These are phyloP conservation scores for Edaphochlamys debaryana DNA, from an alignment of 139 green algal genomes.

Conservation along the genomic window DNA sequence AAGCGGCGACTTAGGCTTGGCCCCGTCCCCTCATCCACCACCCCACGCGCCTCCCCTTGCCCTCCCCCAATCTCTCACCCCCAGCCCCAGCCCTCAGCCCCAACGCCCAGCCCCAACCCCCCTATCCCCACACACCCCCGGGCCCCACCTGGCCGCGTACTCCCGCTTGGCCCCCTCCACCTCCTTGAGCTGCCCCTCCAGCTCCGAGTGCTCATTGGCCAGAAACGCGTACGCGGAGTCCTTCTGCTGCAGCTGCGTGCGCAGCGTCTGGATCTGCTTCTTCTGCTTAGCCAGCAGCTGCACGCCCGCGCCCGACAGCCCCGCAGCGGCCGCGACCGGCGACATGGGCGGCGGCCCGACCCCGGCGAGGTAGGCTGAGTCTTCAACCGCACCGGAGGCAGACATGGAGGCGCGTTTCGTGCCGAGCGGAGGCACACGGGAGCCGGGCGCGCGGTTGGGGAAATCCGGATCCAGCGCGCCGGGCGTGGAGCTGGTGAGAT, in stretches of 20 bases:
- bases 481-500: too few species aligned
- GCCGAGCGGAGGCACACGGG: too few species aligned
- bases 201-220: constrained; percentile 42
- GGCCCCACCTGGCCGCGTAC: constrained; percentile 47
- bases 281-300: constrained; percentile 25
- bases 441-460: too few species aligned
- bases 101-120: neutral
- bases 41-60: too few species aligned
- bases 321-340: constrained; percentile 14
- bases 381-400: too few species aligned
- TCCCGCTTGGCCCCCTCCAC: constrained; percentile 50
- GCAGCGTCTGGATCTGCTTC: constrained; percentile 10
- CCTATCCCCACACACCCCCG: too few species aligned
- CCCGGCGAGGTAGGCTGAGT: constrained; percentile 5
- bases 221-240: constrained; percentile 36
- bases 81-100: too few species aligned
- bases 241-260: constrained; percentile 37
- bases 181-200: constrained; percentile 55
- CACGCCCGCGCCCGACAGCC: constrained; percentile 33
- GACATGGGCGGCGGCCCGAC: constrained; percentile 26
- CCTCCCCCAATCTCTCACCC: too few species aligned
- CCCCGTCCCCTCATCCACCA: too few species aligned
- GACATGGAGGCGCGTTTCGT: too few species aligned
- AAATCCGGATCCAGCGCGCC: too few species aligned
- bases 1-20: too few species aligned